Base-by-base conservation (phyloP, 805 yeast genomes). In the Candida wancherniae region DNA sequence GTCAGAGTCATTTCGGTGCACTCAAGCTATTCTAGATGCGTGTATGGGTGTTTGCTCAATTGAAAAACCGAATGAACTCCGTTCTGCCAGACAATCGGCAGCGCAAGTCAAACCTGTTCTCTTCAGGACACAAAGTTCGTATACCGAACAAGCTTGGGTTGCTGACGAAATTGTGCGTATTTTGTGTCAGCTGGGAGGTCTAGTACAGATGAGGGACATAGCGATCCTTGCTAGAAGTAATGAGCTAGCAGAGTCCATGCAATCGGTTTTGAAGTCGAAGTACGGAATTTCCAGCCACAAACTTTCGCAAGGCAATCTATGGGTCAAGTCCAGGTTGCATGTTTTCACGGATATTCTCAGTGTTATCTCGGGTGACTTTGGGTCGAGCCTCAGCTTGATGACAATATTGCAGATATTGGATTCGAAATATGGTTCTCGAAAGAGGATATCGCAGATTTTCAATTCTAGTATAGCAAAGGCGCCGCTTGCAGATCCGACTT, bases 1-100 rank as follows among this genome's bases (percentile, higher is more conserved):
- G 30, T 44, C 51, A 12, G 77, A 77, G 39, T 69, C 78, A 13
- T 82, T 81, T 45, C 58, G 90, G 41, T 69, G 76, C 15, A 67
- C 83, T 0, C 79, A 81, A 0, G 77, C 75, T 31, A 67, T 80
- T 3, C 49, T 76, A 12, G 41, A 59, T 2, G 59, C 69, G 1
- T 67, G 82, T 0, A 51, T 61, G 3, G 44, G 44, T 8, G 29
- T 50, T 12, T 26, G 37, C 10, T 24, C 39, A 4, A 36, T 30
- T 23, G 36, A 24, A 8, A 15, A 20, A 10, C 25, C 16, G 9
- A 15, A 22, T 5, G 15, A 17, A 2, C 31, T 49, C 6, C 10
- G 15, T 8, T 37, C 38, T 20, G 19, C 28, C 6, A 12, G 40
- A 14, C 29, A 26, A 3, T 22, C 21, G 6, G 19, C 29, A 3